phyloP scores from a whole-genome alignment of 192 early-diverging fungal genomes.

The Gigaspora rosea region DNA sequence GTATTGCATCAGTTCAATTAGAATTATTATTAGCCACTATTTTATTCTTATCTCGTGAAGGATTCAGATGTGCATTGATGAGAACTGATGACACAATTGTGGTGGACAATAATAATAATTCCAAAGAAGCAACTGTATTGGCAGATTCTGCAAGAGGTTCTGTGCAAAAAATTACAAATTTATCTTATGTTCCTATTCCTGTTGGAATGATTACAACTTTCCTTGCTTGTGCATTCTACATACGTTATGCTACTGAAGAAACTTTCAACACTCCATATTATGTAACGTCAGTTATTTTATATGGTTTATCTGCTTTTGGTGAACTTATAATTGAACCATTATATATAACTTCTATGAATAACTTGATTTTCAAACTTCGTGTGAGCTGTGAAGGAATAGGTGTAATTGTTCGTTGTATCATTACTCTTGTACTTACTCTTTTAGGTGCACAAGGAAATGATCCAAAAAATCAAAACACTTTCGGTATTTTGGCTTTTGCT shows the following conservation, averaged over 20 bases:
- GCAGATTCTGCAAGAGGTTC: conserved; percentile 19
- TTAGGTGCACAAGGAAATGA: conserved; percentile 40
- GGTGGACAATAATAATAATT: conserved; percentile 21
- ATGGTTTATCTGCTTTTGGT: conserved; percentile 72
- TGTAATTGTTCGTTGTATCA: conserved; percentile 70
- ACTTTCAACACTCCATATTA: conserved; percentile 48
- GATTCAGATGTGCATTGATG: conserved; percentile 71
- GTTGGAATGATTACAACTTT: conserved; percentile 62
- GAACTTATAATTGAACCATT: conserved; percentile 89
- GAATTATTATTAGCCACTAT: conserved; percentile 90
- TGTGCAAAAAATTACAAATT: conserved; percentile 66
- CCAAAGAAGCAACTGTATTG: conserved; percentile 23
- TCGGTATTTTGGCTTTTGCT: conserved; percentile 78
- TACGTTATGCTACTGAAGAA: conserved; percentile 42
- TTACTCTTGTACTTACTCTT: conserved; percentile 66
- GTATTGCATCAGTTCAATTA: conserved; percentile 78
- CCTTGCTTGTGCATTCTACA: conserved; percentile 55
- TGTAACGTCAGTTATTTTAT: conserved; percentile 59
- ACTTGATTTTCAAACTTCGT: conserved; percentile 74
- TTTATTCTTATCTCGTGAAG: conserved; percentile 88
- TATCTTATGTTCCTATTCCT: conserved; percentile 70
- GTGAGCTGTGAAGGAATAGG: conserved; percentile 84
- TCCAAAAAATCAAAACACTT: conserved; percentile 39
- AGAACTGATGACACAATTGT: conserved; percentile 42
- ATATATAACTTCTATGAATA: conserved; percentile 71